Evolutionary conservation across 768 basidiomycete species (phyloP).

Genomic region (Mrakia blollopis): DNA sequence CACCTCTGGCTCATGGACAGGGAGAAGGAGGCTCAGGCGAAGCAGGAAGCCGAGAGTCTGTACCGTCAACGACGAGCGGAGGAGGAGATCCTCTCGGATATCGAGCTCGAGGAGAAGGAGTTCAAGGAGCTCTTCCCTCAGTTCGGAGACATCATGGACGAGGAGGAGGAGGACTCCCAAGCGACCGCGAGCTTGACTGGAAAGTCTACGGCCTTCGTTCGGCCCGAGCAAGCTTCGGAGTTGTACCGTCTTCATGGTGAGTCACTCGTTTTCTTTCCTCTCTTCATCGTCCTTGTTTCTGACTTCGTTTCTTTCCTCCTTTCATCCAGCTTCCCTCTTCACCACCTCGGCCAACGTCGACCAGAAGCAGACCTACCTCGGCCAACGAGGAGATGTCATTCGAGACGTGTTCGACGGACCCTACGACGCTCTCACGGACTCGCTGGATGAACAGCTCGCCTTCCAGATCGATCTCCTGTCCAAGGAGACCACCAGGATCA

Average conservation of each 20-base stretch:
- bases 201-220: conserved; percentile 23
- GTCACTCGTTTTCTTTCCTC: not conserved
- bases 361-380: conserved; percentile 16
- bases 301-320: not conserved
- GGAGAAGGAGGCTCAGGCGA: conserved; percentile 61
- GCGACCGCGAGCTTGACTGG: not conserved
- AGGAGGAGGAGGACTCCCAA: conserved; percentile 17
- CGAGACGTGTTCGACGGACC: conserved; percentile 25
- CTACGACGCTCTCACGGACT: conserved; percentile 26
- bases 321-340: conserved; percentile 25
- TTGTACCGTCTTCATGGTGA: conserved; percentile 32
- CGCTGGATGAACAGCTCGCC: conserved; percentile 21
- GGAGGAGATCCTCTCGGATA: conserved; percentile 58
- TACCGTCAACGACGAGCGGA: conserved; percentile 63
- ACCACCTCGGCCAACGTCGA: not conserved
- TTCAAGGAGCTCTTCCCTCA: conserved; percentile 80
- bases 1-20: conserved; percentile 81
- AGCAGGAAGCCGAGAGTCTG: conserved; percentile 62
- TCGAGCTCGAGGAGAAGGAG: conserved; percentile 74
- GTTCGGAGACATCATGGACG: conserved; percentile 55
- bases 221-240: conserved; percentile 31
- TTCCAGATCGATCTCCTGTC: conserved; percentile 28
- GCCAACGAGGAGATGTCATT: conserved; percentile 25
- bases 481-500: not conserved
- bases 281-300: not conserved